Evolutionary conservation across 208 protist species (phyloP), one percentile per base, ranked within the genome.

Genomic region (Leishmania major): DNA sequence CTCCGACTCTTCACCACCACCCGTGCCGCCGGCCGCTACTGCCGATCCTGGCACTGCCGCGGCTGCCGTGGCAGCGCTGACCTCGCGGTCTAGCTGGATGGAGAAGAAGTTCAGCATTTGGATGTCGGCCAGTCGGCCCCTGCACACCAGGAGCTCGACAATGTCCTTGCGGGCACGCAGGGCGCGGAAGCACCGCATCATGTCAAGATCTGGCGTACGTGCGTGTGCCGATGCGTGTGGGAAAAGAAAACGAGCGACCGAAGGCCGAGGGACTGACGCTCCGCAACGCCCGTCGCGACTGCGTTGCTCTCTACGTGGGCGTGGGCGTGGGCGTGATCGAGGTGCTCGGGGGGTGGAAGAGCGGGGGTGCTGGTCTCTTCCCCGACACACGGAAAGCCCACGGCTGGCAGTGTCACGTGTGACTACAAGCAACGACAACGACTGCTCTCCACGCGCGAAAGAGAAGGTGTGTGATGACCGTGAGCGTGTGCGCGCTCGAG

Each of bases 21-120:
- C 75, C 35, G 47, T 37, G 49, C 43, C 45, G 19, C 47, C 53
- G 40, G 49, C 40, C 40, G 35, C 57, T 35, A 59, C 8, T 17
- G 45, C 45, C 35, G 83, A 67, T 47, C 22, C 43, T 10, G 66
- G 19, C 40, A 40, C 53, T 45, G 77, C 67, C 25, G 67, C 28
- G 17, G 47, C 70, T 15, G 53, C 70, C 8, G 75, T 31, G 6
- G 62, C 81, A 5, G 80, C 31, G 35, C 43, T 31, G 60, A 84
- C 22, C 76, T 89, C 70, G 17, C 77, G 78, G 45, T 84, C 67
- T 70, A 91, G 76, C 55, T 91, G 88, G 43, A 59, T 82, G 35
- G 81, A 87, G 83, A 94, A 96, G 76, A 91, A 93, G 53, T 92
- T 89, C 28, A 94, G 77, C 80, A 96, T 88, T 57, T 91, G 82